Evolutionary conservation across 2,329 filamentous ascomycete genomes (phyloP).

Genomic region (Claviceps sp.): DNA sequence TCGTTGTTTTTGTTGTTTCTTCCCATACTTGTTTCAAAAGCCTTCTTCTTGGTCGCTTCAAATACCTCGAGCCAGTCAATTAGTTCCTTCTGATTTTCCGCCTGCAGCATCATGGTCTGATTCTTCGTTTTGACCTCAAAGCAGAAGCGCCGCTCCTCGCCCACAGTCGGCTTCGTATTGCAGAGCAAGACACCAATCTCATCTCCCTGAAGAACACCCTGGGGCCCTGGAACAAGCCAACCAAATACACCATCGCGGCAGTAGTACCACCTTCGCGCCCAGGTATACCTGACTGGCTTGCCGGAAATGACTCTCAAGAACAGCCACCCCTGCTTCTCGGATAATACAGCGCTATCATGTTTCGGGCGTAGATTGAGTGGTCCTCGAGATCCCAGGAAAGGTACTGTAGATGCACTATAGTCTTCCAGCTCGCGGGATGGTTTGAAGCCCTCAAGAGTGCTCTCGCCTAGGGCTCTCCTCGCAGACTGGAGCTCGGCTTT

Average conservation of each 20-base stretch:
- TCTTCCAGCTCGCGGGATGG: constrained; percentile 89
- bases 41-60: constrained; percentile 84
- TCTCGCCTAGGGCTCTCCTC: constrained; percentile 69
- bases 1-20: constrained; percentile 31
- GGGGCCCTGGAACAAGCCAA: constrained; percentile 71
- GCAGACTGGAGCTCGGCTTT: constrained; percentile 68
- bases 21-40: constrained; percentile 59
- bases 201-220: constrained; percentile 89
- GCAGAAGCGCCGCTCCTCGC: constrained; percentile 89
- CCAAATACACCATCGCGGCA: constrained; percentile 93
- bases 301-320: constrained; percentile 70
- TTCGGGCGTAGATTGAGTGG: constrained; percentile 49
- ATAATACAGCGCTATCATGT: constrained; percentile 34
- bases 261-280: constrained; percentile 91
- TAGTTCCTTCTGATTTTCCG: constrained; percentile 84
- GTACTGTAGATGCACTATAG: constrained; percentile 80
- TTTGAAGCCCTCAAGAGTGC: constrained; percentile 53
- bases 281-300: constrained; percentile 80
- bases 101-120: constrained; percentile 75
- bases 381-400: constrained; percentile 62
- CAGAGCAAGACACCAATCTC: constrained; percentile 92
- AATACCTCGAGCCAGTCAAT: constrained; percentile 91
- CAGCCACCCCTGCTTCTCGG: constrained; percentile 91
- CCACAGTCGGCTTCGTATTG: constrained; percentile 78
- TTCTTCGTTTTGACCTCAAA: constrained; percentile 99